Base-by-base conservation (phyloP, 2,329 filamentous ascomycete species). In the Microthyrium microscopicum region DNA sequence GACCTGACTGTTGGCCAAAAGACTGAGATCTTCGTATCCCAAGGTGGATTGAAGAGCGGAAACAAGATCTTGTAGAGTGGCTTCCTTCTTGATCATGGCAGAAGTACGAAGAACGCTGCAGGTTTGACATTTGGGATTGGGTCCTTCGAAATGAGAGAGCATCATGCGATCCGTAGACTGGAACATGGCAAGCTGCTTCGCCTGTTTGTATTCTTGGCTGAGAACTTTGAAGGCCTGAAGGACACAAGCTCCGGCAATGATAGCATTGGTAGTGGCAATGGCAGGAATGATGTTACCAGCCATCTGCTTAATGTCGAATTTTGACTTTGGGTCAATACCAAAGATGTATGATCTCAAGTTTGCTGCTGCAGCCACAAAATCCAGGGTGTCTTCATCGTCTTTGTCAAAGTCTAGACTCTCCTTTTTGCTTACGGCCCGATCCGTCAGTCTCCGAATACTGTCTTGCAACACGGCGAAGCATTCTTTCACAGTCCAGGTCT, bases 291-390 rank as follows among this genome's bases (percentile, higher is more conserved):
- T 98, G 52, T 98, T 98, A 34, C 89, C 89, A 4, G 89, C 89
- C 87, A 95, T 98, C 57, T 98, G 70, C 60, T 98, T 98, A 47
- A 89, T 85, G 50, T 95, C 85, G 49, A 95, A 98, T 38, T 91
- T 83, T 16, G 84, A 92, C 52, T 83, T 87, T 4, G 64, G 60
- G 34, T 87, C 79, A 37, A 98, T 93, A 36, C 75, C 78, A 49
- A 98, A 98, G n/a, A 92, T 67, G 17, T 71, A 64, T 1, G 87
- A 89, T 28, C 89, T 73, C 17, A 98, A 70, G 47, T 98, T 98
- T 20, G 87, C 83, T 44, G 78, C 82, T 1, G 89, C 74, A 1
- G 84, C 71, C 5, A 98, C 89, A 52, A 98, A 95, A 49, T 98
- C 85, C 5, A 98, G 65, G 0, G 87, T 94, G 49, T 95, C 87